These are phyloP conservation scores for Daldinia loculata DNA, from an alignment of 495 filamentous ascomycete genomes.

Conservation along the genomic window DNA sequence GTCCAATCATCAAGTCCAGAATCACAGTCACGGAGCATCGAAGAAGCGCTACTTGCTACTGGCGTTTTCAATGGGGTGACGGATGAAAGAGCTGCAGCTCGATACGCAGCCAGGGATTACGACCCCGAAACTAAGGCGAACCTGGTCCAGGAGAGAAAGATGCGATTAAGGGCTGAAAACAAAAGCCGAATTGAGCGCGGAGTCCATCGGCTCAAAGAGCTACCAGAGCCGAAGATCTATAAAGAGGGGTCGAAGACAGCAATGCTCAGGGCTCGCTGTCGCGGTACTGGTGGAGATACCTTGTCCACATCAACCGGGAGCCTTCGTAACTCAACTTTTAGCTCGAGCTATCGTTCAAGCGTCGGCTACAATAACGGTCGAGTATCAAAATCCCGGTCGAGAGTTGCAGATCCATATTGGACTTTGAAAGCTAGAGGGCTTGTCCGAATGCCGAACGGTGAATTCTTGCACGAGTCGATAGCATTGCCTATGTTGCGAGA, in stretches of 20 bases:
- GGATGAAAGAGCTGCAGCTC: constrained; percentile 48
- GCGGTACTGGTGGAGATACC: constrained; percentile 27
- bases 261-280: constrained; percentile 33
- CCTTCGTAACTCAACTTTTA: constrained; percentile 43
- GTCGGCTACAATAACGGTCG: constrained; percentile 37
- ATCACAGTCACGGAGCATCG: constrained; percentile 35
- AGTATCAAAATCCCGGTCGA: constrained; percentile 41
- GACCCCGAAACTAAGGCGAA: constrained; percentile 8
- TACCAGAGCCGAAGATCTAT: constrained; percentile 28
- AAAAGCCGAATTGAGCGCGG: constrained; percentile 37
- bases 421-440: constrained; percentile 52
- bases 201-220: constrained; percentile 34
- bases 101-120: constrained; percentile 38
- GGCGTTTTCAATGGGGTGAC: constrained; percentile 52
- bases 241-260: constrained; percentile 45
- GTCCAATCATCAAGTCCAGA: constrained; percentile 1
- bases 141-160: constrained; percentile 14
- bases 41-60: constrained; percentile 55
- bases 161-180: constrained; percentile 39
- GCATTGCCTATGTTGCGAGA: constrained; percentile 45
- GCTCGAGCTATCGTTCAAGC: constrained; percentile 47
- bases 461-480: constrained; percentile 55
- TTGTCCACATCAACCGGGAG: constrained; percentile 44
- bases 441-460: constrained; percentile 54
- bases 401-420: constrained; percentile 50